These are phyloP conservation scores for Stemphylium lycopersici DNA, from an alignment of 2,329 filamentous ascomycete species.

Conservation along the genomic window DNA sequence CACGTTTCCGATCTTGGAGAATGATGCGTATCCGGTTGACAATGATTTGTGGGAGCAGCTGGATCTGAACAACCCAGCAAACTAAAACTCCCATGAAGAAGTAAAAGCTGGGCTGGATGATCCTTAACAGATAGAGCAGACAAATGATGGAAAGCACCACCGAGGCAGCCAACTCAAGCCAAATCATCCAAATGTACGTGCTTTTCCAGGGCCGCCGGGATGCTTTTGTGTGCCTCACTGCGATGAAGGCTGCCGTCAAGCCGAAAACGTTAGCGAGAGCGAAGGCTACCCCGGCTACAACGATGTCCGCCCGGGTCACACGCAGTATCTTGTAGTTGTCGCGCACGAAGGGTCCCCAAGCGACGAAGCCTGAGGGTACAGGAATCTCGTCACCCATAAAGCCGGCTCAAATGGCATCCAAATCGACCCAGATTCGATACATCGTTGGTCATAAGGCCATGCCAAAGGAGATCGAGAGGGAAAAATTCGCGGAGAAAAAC, in stretches of 20 bases:
- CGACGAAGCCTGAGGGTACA: slow-evolving; percentile 23
- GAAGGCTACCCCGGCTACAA: slow-evolving; percentile 27
- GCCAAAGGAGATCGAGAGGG: background rate
- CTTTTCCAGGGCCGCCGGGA: slow-evolving; percentile 36
- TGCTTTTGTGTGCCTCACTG: slow-evolving; percentile 29
- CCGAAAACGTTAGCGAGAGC: slow-evolving; percentile 28
- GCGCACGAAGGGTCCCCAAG: slow-evolving; percentile 36
- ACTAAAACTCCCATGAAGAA: slow-evolving; percentile 38
- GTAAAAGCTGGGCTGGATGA: slow-evolving; percentile 42
- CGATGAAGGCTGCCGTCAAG: slow-evolving; percentile 38
- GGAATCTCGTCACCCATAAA: slow-evolving; percentile 21
- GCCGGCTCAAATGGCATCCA: slow-evolving; percentile 1
- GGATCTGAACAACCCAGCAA: slow-evolving; percentile 36
- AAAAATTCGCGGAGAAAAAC: background rate
- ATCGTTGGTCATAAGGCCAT: background rate
- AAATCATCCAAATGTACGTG: slow-evolving; percentile 56
- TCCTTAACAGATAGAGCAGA: slow-evolving; percentile 37
- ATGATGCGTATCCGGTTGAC: slow-evolving; percentile 39
- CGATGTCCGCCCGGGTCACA: slow-evolving; percentile 27
- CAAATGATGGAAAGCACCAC: slow-evolving; percentile 50
- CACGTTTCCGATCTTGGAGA: slow-evolving; percentile 23
- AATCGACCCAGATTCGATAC: background rate
- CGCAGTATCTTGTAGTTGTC: slow-evolving; percentile 24
- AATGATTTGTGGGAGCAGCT: slow-evolving; percentile 40
- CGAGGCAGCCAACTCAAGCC: slow-evolving; percentile 54